A percentile compares a stretch with the other conserved stretches of the same genome.
These are phyloP conservation scores for Thinopyrum elongatum DNA, from an alignment of 176 grass and related monocot species.

Conservation along the genomic window DNA sequence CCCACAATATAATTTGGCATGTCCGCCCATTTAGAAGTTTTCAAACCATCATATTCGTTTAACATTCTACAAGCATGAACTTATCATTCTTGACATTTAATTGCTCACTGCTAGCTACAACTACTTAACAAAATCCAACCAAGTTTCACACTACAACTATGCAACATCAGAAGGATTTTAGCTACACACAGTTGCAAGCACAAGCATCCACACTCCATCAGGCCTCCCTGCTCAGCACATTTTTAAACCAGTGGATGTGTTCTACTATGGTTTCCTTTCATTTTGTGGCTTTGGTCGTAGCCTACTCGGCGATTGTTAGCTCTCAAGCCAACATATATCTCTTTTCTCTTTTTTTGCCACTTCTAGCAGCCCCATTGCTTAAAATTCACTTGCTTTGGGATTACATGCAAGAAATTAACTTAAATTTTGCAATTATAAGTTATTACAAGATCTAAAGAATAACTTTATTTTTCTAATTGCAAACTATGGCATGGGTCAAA, in stretches of 20 bases:
- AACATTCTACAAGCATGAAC: not conserved
- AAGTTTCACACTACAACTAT: not conserved
- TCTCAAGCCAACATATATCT: not conserved
- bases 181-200: not conserved
- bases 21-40: not conserved
- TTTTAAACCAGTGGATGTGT: not conserved
- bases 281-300: not conserved
- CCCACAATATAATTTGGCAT: not conserved
- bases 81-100: no score
- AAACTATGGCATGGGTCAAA: not conserved
- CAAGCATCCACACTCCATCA: not conserved
- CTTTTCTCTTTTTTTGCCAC: not conserved
- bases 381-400: no score
- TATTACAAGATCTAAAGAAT: not conserved
- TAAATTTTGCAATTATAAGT: not conserved
- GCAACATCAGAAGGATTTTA: not conserved
- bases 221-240: not conserved
- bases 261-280: not conserved
- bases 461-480: not conserved
- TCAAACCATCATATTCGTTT: not conserved
- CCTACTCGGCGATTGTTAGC: not conserved
- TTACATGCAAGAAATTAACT: not conserved
- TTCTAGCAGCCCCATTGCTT: not conserved
- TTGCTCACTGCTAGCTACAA: no score
- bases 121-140: not conserved